Base-by-base conservation (phyloP, 2,329 filamentous ascomycete species). In the Fusarium sp. region DNA sequence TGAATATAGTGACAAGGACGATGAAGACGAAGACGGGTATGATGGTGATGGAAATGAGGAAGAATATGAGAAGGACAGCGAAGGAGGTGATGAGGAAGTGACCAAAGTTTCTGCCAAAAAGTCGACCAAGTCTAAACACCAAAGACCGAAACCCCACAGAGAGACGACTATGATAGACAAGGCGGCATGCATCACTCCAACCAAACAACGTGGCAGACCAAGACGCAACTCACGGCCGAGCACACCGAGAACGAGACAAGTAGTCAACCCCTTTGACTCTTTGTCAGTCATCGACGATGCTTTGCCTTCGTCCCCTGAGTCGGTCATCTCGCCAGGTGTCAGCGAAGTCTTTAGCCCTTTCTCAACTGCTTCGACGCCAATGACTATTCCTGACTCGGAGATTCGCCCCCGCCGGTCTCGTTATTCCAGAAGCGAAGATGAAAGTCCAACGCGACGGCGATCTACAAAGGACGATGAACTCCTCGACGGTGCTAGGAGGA, bases 321-420 rank as follows among this genome's bases (percentile, higher is more conserved):
- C 72, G 10, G 35, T 64, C 14, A 6, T 57, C 10, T 72, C 72
- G 29, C 72, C 68, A 35, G 48, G 20, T 11, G n/a, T 41, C 14
- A 61, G 48, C 33, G 65, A 75, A 11, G 4, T 74, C 11, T 74
- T 74, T 5, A 69, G 65, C 24, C 65, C 65, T 2, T 4, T 33
- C 6, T 69, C 52, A 16, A 6, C 35, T 43, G 31, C 22, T 8
- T 65, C 45, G 7, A 75, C 72, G 5, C 71, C 68, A 24, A 22
- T 22, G 16, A 72, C 71, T 41, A 13, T 65, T 20, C 10, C 16
- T 9, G 45, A 27, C 13, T 52, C 56, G 5, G 27, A 52, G 18
- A 22, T 29, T 20, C 20, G 37, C 3, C 39, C 22, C 6, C 33
- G n/a, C 24, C 48, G 31, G 14, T 39, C 20, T 24, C 35, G 41